phyloP scores from a whole-genome alignment of 306 rosid genomes.

The Ormosia semicastrata region DNA sequence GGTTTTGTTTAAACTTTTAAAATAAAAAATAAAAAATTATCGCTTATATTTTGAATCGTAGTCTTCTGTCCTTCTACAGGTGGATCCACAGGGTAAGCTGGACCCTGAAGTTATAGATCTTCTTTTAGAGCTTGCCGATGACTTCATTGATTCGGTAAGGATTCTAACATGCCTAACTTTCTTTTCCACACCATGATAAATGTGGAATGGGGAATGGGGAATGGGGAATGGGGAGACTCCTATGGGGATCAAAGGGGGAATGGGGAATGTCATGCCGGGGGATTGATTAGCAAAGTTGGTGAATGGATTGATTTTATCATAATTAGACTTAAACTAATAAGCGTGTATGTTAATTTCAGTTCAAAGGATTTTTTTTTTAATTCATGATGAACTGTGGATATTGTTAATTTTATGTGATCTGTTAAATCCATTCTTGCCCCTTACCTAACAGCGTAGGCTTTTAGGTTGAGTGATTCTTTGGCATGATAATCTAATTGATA shows the following conservation, averaged over 20 bases:
- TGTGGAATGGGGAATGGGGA: not conserved
- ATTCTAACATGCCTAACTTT: constrained; percentile 18
- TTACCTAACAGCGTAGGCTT: not conserved
- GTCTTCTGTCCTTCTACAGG: constrained; percentile 47
- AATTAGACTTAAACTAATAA: not conserved
- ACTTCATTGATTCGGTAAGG: constrained; percentile 91
- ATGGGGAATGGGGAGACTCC: not conserved
- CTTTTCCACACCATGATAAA: not conserved
- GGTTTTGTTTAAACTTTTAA: constrained; percentile 43
- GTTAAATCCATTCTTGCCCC: not conserved
- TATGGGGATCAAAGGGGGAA: not conserved
- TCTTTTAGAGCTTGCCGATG: constrained; percentile 95
- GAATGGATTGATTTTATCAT: not conserved
- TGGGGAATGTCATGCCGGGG: not conserved
- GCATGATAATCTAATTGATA: not conserved
- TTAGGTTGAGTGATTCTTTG: not conserved
- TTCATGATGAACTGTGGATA: not conserved
- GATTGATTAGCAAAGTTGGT: not conserved
- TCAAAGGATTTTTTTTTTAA: not conserved
- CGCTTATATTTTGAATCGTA: constrained; percentile 10
- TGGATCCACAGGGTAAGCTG: constrained; percentile 84
- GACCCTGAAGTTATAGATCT: constrained; percentile 87
- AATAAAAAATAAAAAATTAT: not conserved
- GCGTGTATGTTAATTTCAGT: not conserved
- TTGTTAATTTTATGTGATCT: not conserved